Conservation (phyloP, 1,139 yeast species). For the Meyerozyma sp. region DNA sequence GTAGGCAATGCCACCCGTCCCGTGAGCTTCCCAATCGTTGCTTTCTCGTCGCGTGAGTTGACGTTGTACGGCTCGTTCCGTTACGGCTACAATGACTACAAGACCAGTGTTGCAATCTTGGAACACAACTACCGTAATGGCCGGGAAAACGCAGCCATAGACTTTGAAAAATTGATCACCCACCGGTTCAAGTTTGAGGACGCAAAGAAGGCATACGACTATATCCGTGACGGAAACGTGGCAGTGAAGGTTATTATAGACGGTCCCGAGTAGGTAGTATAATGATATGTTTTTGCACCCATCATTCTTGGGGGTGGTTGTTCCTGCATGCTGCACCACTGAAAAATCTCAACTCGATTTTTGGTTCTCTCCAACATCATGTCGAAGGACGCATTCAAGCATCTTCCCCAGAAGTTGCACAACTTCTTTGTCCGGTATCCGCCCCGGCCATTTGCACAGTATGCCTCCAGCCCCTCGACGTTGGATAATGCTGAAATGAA, state of each 20-base stretch:
- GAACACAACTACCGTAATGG: constrained; percentile 55
- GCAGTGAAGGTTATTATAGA: constrained; percentile 44
- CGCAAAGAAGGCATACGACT: constrained; percentile 77
- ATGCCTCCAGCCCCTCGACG: constrained; percentile 59
- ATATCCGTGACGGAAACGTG: constrained; percentile 45
- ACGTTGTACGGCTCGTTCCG: constrained; percentile 74
- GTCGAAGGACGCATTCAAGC: constrained; percentile 40
- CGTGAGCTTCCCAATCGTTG: constrained; percentile 70
- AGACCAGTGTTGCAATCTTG: constrained; percentile 64
- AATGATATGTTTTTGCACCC: neutral
- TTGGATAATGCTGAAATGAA: constrained; percentile 68
- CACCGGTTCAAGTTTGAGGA: constrained; percentile 71
- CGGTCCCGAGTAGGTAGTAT: constrained; percentile 31
- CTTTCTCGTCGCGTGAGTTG: constrained; percentile 65
- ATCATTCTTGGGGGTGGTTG: neutral
- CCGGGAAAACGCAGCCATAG: constrained; percentile 42
- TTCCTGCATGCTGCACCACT: neutral
- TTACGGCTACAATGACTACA: constrained; percentile 75
- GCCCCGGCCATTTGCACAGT: constrained; percentile 71
- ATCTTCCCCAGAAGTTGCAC: constrained; percentile 68
- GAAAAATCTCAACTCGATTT: neutral
- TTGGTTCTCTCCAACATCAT: constrained; percentile 3
- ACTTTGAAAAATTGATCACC: constrained; percentile 60
- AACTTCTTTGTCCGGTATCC: constrained; percentile 80
- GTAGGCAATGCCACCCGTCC: constrained; percentile 72